Conservation (phyloP, 2,329 filamentous ascomycete species). For the Geosmithia putterillii region DNA sequence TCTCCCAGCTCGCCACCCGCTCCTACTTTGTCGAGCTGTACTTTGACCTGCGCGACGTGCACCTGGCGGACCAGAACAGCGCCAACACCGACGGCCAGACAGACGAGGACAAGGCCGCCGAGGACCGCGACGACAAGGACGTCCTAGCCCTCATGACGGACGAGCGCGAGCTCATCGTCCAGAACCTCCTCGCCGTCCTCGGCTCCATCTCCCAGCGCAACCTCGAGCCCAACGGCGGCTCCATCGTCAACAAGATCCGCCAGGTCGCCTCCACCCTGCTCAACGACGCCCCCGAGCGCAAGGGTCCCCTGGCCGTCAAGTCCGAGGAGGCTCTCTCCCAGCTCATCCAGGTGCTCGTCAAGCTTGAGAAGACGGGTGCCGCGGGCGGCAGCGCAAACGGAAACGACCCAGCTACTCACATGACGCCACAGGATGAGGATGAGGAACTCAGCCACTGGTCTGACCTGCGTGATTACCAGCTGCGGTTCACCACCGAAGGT, state of each 20-base stretch:
- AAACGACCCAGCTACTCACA: conserved; percentile 16
- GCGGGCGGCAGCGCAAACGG: conserved; percentile 10
- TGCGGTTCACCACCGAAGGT: conserved; percentile 45
- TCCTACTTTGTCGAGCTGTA: conserved; percentile 83
- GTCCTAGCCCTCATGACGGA: conserved; percentile 54
- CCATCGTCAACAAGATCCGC: conserved; percentile 70
- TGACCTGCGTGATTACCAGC: conserved; percentile 65
- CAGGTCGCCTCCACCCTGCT: conserved; percentile 73
- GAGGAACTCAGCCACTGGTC: conserved; percentile 68
- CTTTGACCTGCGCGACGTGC: conserved; percentile 61
- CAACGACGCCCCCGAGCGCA: conserved; percentile 39
- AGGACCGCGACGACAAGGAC: conserved; percentile 28
- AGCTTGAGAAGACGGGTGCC: conserved; percentile 53
- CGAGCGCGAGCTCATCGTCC: conserved; percentile 72
- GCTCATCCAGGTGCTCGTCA: conserved; percentile 64
- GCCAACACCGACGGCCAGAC: conserved; percentile 16
- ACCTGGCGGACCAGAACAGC: conserved; percentile 32
- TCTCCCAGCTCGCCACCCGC: conserved; percentile 67
- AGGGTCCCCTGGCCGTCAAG: conserved; percentile 35
- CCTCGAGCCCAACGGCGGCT: conserved; percentile 61
- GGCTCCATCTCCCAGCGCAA: conserved; percentile 71
- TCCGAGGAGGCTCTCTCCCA: conserved; percentile 60
- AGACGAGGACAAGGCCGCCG: conserved; percentile 21
- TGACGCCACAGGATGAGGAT: conserved; percentile 54
- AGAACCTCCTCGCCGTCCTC: conserved; percentile 64